Base-by-base conservation (phyloP, 306 rosid species). In the Betula pendula region DNA sequence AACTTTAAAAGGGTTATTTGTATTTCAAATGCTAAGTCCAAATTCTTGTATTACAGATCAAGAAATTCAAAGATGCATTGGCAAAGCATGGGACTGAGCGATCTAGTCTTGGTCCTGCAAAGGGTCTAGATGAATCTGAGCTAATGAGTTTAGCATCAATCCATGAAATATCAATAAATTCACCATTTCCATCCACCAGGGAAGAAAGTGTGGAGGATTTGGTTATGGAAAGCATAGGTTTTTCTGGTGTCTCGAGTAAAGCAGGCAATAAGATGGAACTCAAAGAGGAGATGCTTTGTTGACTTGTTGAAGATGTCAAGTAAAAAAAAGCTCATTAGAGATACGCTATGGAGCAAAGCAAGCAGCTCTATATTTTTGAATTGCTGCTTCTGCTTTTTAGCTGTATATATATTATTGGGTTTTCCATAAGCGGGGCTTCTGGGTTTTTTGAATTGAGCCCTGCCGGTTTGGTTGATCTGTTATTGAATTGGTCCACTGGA, bases 1-100 rank as follows among this genome's bases (percentile, higher is more conserved):
- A 16, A 4, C 31, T 8, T 17, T 24, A 25, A 8, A 27, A 10
- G 9, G 13, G 50, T 13, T 47, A 8, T 53, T 77, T 25, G 3
- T 63, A 59, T 45, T 49, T 73, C 5, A 40, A 63, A 53, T 68
- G 27, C 9, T 77, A 55, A 83, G 20, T 25, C 19, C 29, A 12
- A 11, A 25, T 2, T 62, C 9, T 48, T 72, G 14, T 38, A 40
- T 5, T 19, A 20, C 91, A 94, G 96, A 86, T 94, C 70, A 88
- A 94, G 79, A 94, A 94, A 81, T 94, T 94, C 75, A 94, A 90
- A 78, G 88, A 87, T 79, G 97, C 97, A 14, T 68, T 93, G 70
- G 84, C 81, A 0, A 88, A 93, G 79, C 84, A 91, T 70, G 86
- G 91, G 70, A 82, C 74, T 25, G 94, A 90, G 24, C 72, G 96